Evolutionary conservation across 495 filamentous ascomycete genomes (phyloP).

Genomic region (Lophiostoma macrostomum): DNA sequence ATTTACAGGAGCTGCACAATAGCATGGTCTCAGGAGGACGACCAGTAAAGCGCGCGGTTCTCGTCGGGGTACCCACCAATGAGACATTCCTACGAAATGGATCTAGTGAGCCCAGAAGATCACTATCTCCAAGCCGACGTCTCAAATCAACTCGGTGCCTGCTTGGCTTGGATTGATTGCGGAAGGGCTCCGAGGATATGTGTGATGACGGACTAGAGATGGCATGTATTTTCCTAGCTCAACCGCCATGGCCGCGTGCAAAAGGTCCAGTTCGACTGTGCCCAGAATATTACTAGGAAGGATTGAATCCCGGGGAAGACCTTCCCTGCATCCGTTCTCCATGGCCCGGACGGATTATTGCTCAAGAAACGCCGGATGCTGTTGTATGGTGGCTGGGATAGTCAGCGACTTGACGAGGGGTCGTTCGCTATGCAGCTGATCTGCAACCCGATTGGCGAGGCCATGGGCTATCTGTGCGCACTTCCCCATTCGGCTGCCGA

Average conservation of each 20-base stretch:
- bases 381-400: constrained; percentile 22
- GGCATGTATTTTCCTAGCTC: constrained; percentile 19
- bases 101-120: constrained; percentile 2
- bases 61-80: not conserved
- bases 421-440: constrained; percentile 9
- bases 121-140: not conserved
- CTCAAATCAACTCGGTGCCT: not conserved
- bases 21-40: not conserved
- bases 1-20: not conserved
- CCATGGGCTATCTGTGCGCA: constrained; percentile 13
- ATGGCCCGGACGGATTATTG: constrained; percentile 2
- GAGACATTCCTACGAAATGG: not conserved
- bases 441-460: constrained; percentile 29
- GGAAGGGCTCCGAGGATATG: not conserved
- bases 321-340: constrained; percentile 28
- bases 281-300: constrained; percentile 3
- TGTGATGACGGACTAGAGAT: constrained; percentile 8
- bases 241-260: constrained; percentile 25
- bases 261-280: constrained; percentile 2
- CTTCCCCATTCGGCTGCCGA: constrained; percentile 12
- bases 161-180: constrained; percentile 11
- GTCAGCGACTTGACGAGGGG: not conserved
- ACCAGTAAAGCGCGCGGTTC: not conserved
- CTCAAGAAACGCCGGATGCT: not conserved
- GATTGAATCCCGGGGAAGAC: constrained; percentile 24